Conservation (phyloP, 164 flowering plant genomes). For the Nelumbo lutea region DNA sequence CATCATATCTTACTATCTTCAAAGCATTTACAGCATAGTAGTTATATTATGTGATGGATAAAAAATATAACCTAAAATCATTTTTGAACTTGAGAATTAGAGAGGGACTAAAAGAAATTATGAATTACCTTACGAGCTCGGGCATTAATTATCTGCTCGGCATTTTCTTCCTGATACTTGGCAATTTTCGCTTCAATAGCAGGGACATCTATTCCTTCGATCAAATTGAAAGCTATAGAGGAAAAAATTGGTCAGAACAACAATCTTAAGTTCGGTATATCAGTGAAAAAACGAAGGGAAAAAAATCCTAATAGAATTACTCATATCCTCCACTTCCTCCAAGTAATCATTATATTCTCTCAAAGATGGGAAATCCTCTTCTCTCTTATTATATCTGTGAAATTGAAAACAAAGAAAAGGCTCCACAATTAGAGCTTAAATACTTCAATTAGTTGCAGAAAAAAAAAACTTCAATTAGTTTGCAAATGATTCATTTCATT, state of each 20-base stretch:
- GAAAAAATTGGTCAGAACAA: background rate
- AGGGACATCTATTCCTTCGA: conserved; percentile 71
- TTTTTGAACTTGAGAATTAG: background rate
- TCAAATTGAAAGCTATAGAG: conserved; percentile 50
- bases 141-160: conserved; percentile 77
- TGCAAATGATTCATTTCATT: background rate
- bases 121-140: conserved; percentile 72
- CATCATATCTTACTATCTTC: background rate
- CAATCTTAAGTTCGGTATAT: background rate
- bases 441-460: background rate
- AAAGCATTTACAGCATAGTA: background rate
- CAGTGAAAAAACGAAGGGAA: background rate
- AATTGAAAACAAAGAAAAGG: background rate
- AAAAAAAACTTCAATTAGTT: background rate
- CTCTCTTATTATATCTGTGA: conserved; percentile 76
- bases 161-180: conserved; percentile 76
- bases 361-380: conserved; percentile 86
- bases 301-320: conserved; percentile 37
- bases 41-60: background rate
- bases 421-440: background rate
- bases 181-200: conserved; percentile 78
- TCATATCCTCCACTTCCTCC: conserved; percentile 97
- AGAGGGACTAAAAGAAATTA: background rate
- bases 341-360: conserved; percentile 88
- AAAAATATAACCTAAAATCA: background rate